phyloP scores from a whole-genome alignment of 1,284 basidiomycete species.

The Melampsora larici-populina region DNA sequence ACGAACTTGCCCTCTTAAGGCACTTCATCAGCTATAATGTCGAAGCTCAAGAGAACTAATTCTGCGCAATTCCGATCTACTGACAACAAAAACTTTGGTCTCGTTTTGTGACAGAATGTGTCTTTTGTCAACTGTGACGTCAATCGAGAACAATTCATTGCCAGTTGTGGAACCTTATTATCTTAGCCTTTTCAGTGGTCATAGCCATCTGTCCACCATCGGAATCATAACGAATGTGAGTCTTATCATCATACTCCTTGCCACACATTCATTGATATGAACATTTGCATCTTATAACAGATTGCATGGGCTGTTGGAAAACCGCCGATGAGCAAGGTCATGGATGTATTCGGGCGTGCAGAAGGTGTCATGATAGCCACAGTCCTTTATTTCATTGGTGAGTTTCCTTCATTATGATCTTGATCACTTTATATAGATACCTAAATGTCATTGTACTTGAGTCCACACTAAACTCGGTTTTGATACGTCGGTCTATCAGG shows the following conservation, averaged over 20 bases:
- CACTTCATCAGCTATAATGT: too few species aligned
- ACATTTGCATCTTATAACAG: constrained; percentile 16
- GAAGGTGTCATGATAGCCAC: constrained; percentile 50
- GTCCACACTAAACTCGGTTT: constrained; percentile 21
- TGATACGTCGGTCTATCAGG: constrained; percentile 1
- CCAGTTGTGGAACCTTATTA: constrained; percentile 52
- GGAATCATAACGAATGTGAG: constrained; percentile 49
- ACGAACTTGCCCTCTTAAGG: too few species aligned
- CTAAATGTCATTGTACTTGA: neutral
- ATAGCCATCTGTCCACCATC: constrained; percentile 48
- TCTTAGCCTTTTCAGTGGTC: constrained; percentile 49
- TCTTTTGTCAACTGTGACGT: constrained; percentile 47
- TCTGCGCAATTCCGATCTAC: too few species aligned
- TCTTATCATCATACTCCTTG: too few species aligned
- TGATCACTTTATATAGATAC: neutral
- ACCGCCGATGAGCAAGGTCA: constrained; percentile 51
- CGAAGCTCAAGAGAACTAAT: too few species aligned
- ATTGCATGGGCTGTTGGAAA: constrained; percentile 51
- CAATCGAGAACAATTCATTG: constrained; percentile 49
- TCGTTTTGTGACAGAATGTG: constrained; percentile 43
- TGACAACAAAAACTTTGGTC: neutral
- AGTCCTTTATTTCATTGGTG: constrained; percentile 47
- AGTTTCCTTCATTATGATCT: constrained; percentile 7
- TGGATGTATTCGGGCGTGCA: constrained; percentile 52
- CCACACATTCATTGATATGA: neutral